Base-by-base conservation (phyloP, 2,329 filamentous ascomycete genomes). In the Colletotrichum lupini region DNA sequence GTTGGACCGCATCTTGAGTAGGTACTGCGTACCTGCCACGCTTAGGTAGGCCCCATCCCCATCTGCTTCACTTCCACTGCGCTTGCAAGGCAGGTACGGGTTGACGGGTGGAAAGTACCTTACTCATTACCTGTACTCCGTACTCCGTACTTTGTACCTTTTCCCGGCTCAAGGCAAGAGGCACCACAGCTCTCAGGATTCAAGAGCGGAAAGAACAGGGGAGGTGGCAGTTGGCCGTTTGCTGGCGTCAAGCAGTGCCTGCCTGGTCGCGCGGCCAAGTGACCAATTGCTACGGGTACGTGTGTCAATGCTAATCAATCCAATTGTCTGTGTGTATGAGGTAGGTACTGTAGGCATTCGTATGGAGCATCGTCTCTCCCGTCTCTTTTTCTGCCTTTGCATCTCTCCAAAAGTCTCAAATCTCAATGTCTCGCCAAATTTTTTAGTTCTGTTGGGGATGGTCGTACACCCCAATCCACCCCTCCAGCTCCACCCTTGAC, bases 361-460 rank as follows among this genome's bases (percentile, higher is more conserved):
- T 35, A 35, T 35, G 32, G 32, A 35, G 32, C 24, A 46, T 60
- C 30, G 16, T 32, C 63, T 60, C 35, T 59, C 32, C 32, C 32
- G 32, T 35, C 52, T 49, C 14, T 42, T 42, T 42, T 42, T 19
- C 37, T 66, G 63, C 55, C 32, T 28, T 59, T 63, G 30, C 35
- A 42, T 61, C 64, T 60, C 65, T 61, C 56, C 57, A 67, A 62
- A 62, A 74, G 62, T 72, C 68, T 72, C 68, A 73, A 72, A 72
- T 72, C 72, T 63, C 71, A 73, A 73, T 73, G 71, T 74, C 72
- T 74, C 72, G 72, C 72, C 72, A 74, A 74, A 9, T 46, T 74
- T 60, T 83, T 82, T 81, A 81, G 82, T 82, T 83, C 80, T 84
- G 80, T 84, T 85, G 83, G 83, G 83, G 83, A 83, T 80, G 75